Percentiles rank a stretch among this genome's conserved stretches.
Evolutionary conservation across 768 basidiomycete genomes (phyloP).

Genomic region (Xanthoconium purpureum): DNA sequence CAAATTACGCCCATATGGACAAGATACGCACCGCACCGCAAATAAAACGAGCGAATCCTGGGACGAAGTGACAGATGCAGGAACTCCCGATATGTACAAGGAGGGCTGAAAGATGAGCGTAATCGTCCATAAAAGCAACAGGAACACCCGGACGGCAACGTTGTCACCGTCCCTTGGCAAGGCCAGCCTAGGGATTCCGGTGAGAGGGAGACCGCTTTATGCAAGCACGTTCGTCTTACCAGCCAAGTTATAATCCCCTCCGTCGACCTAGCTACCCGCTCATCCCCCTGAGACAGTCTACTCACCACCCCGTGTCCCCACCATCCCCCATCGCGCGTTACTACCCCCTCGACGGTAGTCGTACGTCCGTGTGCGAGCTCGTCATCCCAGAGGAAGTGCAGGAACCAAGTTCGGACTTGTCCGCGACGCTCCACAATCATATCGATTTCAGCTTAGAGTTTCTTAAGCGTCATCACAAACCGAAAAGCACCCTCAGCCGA

Average conservation of each 20-base stretch:
- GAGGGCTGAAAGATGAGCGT: conserved; percentile 17
- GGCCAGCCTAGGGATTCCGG: conserved; percentile 11
- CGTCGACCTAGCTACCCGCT: conserved; percentile 19
- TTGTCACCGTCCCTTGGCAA: conserved; percentile 10
- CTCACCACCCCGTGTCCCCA: conserved; percentile 2
- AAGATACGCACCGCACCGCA: conserved; percentile 16
- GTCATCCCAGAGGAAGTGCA: conserved; percentile 29
- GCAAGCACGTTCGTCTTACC: conserved; percentile 36
- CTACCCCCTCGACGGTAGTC: conserved; percentile 3
- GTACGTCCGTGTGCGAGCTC: conserved; percentile 29
- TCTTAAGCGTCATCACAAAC: conserved; percentile 65
- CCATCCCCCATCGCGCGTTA: conserved; percentile 26
- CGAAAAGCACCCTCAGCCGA: conserved; percentile 42
- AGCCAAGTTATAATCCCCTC: conserved; percentile 18
- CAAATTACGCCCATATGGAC: conserved; percentile 10
- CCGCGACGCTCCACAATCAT: conserved; percentile 30
- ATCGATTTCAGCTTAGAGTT: conserved; percentile 39
- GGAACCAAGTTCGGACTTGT: conserved; percentile 31
- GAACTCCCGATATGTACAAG: conserved; percentile 30
- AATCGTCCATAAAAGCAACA: conserved; percentile 32
- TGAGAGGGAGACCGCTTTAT: conserved; percentile 18
- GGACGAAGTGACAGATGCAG: conserved; percentile 14
- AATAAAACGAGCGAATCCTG: conserved; percentile 24
- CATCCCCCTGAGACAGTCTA: conserved; percentile 6
- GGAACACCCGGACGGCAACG: conserved; percentile 7